Percentiles rank a stretch among this genome's conserved stretches.
These are phyloP conservation scores for Litsea cubeba DNA, from an alignment of 164 flowering plant species.

Conservation along the genomic window DNA sequence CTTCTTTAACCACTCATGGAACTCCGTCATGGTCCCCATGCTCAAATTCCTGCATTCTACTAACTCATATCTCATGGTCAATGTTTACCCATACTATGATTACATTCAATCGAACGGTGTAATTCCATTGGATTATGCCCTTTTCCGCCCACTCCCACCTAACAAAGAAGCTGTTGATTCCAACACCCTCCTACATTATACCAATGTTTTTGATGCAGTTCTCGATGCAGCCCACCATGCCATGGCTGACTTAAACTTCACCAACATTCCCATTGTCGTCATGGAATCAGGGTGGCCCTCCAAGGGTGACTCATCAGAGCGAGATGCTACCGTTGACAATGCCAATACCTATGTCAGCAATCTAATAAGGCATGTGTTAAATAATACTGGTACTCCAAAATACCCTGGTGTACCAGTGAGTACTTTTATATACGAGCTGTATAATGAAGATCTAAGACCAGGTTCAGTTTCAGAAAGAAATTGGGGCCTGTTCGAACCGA, in stretches of 20 bases:
- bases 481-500: slow-evolving; percentile 59
- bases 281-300: slow-evolving; percentile 85
- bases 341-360: slow-evolving; percentile 69
- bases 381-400: slow-evolving; percentile 68
- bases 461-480: slow-evolving; percentile 62
- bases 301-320: slow-evolving; percentile 62
- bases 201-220: slow-evolving; percentile 74
- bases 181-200: slow-evolving; percentile 66
- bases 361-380: slow-evolving; percentile 45
- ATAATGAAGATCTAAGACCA: slow-evolving; percentile 59
- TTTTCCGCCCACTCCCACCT: slow-evolving; percentile 54
- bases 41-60: slow-evolving; percentile 64
- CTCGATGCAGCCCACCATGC: slow-evolving; percentile 75
- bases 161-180: slow-evolving; percentile 76
- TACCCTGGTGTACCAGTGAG: slow-evolving; percentile 54
- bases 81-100: slow-evolving; percentile 69
- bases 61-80: slow-evolving; percentile 55
- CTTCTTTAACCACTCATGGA: slow-evolving; percentile 57
- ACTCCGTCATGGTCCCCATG: slow-evolving; percentile 49
- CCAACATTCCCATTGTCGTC: slow-evolving; percentile 61
- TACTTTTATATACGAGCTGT: slow-evolving; percentile 69
- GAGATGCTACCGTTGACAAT: slow-evolving; percentile 65
- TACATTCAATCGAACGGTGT: slow-evolving; percentile 57
- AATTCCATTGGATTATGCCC: slow-evolving; percentile 75
- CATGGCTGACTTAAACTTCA: slow-evolving; percentile 58